Evolutionary conservation across 169 alveolate species (phyloP).

Genomic region (Plasmodium inui): DNA sequence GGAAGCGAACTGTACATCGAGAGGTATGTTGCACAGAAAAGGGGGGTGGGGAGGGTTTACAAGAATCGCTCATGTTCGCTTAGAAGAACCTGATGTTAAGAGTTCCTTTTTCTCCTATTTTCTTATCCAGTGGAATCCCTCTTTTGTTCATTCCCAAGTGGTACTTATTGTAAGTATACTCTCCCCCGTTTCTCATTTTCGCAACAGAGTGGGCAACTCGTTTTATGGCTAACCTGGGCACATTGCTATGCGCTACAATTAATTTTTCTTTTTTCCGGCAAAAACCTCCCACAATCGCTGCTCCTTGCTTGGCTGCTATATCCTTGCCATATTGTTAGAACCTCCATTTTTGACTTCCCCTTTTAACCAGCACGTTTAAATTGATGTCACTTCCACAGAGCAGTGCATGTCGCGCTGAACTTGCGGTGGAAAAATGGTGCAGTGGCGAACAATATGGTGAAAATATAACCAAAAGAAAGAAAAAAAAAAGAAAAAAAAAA

Average conservation of each 20-base stretch:
- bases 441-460: background rate
- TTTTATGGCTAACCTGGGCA: background rate
- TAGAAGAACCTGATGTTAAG: background rate
- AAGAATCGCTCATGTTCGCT: background rate
- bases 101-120: background rate
- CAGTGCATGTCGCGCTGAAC: background rate
- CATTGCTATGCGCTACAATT: background rate
- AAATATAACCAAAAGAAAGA: background rate
- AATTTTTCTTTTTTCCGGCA: no score
- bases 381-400: background rate
- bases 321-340: background rate
- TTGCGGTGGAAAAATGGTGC: background rate
- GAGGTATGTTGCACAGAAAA: background rate
- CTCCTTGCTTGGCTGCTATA: background rate
- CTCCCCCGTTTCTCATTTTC: background rate
- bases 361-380: background rate
- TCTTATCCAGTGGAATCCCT: background rate
- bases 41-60: background rate
- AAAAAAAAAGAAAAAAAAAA: slow-evolving; percentile 8
- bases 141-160: background rate
- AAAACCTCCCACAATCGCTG: background rate
- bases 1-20: background rate
- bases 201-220: background rate
- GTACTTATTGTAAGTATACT: background rate
- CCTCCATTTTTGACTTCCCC: background rate